Conservation (phyloP, 2,329 filamentous ascomycete species). For the Neonectria sp. region DNA sequence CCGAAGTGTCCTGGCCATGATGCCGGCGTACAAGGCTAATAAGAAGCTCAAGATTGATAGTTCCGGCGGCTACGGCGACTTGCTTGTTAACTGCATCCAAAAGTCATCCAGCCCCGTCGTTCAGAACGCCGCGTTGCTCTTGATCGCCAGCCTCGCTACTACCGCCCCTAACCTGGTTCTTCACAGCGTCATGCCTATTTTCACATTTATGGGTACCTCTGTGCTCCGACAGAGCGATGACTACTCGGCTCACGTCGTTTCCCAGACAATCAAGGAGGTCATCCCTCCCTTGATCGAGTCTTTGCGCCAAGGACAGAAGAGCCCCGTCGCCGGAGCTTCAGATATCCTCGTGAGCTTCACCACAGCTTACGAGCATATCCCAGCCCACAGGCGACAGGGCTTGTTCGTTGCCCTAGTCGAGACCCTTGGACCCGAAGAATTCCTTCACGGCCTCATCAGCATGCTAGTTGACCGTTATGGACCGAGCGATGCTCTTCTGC, state of each 20-base stretch:
- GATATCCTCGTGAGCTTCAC: constrained; percentile 97
- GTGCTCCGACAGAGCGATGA: constrained; percentile 94
- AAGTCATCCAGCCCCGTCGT: constrained; percentile 93
- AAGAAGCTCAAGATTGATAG: constrained; percentile 78
- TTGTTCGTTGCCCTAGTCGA: constrained; percentile 89
- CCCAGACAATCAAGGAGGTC: constrained; percentile 94
- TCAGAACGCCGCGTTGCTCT: constrained; percentile 89
- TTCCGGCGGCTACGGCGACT: constrained; percentile 86
- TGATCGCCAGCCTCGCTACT: constrained; percentile 89
- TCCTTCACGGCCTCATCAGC: constrained; percentile 87
- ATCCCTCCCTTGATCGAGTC: constrained; percentile 92
- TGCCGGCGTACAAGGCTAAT: constrained; percentile 80
- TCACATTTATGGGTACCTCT: constrained; percentile 97
- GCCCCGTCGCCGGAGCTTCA: constrained; percentile 84
- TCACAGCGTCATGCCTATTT: constrained; percentile 99
- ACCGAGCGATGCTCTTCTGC: constrained; percentile 78
- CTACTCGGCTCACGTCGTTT: constrained; percentile 96
- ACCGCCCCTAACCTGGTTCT: constrained; percentile 92
- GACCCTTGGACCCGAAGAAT: constrained; percentile 88
- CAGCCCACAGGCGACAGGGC: constrained; percentile 84
- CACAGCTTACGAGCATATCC: constrained; percentile 96
- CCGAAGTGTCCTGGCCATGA: constrained; percentile 85
- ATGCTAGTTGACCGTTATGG: constrained; percentile 94
- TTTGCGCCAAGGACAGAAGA: constrained; percentile 84
- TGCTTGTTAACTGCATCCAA: constrained; percentile 94